Percentiles rank a stretch among this genome's conserved stretches.
Evolutionary conservation across 805 yeast species (phyloP).

Genomic region (Pichia rugopelliculosa): DNA sequence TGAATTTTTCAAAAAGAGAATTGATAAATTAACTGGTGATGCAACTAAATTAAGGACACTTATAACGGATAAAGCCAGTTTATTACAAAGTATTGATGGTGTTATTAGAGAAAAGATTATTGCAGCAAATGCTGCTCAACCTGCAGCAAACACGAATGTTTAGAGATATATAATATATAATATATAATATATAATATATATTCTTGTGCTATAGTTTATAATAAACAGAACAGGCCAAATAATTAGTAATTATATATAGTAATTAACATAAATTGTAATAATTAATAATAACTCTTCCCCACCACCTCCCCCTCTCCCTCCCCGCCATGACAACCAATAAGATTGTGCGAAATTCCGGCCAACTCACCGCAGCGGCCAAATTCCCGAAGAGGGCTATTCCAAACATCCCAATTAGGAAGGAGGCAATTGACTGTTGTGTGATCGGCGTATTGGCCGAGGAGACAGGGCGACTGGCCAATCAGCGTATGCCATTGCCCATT

Average conservation of each 20-base stretch:
- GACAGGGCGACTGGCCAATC: not conserved
- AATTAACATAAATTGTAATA: no score
- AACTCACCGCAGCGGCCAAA: not conserved
- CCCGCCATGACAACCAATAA: no score
- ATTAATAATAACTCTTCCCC: no score
- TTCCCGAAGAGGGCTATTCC: not conserved
- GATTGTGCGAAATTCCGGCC: not conserved
- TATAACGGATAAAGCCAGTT: constrained; percentile 64
- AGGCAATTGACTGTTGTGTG: not conserved
- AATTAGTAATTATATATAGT: no score
- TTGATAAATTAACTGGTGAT: constrained; percentile 65
- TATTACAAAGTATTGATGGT: constrained; percentile 54
- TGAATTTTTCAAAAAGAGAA: constrained; percentile 64
- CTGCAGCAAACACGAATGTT: not conserved
- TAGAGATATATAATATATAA: no score
- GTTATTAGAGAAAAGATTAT: constrained; percentile 46
- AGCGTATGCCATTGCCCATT: not conserved
- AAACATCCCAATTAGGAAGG: not conserved
- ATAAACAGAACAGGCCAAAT: no score
- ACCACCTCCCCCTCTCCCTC: no score
- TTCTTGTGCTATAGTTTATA: no score
- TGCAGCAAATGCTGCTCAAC: constrained; percentile 30
- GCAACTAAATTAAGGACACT: constrained; percentile 65
- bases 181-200: no score
- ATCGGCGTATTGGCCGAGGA: not conserved